A percentile compares a stretch with the other conserved stretches of the same genome.
Conservation (phyloP, 1,284 basidiomycete species). For the Malassezia sympodialis region DNA sequence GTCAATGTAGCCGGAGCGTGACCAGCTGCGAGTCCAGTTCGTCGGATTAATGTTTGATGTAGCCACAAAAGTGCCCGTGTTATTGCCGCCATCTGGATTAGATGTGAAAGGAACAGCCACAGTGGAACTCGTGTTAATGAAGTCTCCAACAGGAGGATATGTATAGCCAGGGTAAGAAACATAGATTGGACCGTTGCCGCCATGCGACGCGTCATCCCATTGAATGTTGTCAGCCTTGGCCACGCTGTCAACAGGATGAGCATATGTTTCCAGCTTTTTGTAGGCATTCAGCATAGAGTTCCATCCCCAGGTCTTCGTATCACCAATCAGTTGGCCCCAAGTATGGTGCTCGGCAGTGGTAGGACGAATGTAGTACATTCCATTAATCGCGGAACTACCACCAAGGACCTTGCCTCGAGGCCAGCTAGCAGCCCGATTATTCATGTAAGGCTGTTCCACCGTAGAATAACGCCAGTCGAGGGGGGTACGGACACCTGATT, state of each 20-base stretch:
- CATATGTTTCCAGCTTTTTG: slow-evolving; percentile 54
- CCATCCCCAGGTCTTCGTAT: slow-evolving; percentile 28
- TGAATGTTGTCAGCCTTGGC: slow-evolving; percentile 7
- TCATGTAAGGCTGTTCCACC: slow-evolving; percentile 19
- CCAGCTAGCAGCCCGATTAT: slow-evolving; percentile 10
- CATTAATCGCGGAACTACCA: slow-evolving; percentile 37
- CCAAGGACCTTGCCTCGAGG: slow-evolving; percentile 29
- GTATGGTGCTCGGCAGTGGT: slow-evolving; percentile 23
- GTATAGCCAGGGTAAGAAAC: slow-evolving; percentile 25
- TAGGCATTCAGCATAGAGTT: slow-evolving; percentile 24
- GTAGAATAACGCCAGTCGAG: slow-evolving; percentile 37
- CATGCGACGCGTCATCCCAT: slow-evolving; percentile 50
- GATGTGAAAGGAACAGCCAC: slow-evolving; percentile 51
- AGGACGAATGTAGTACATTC: slow-evolving; percentile 33
- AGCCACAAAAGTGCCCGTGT: slow-evolving; percentile 56
- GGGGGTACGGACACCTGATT: slow-evolving; percentile 20
- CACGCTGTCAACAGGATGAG: slow-evolving; percentile 46
- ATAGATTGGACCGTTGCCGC: slow-evolving; percentile 52
- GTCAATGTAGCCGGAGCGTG: slow-evolving; percentile 62
- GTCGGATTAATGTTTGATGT: slow-evolving; percentile 59
- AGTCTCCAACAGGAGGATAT: slow-evolving; percentile 26
- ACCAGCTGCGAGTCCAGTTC: slow-evolving; percentile 61
- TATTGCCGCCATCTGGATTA: slow-evolving; percentile 54
- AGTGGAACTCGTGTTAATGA: slow-evolving; percentile 19
- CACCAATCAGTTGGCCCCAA: slow-evolving; percentile 24